Evolutionary conservation across 257 asterid genomes (phyloP), one percentile per base, ranked within the genome.

Genomic region (Solanum ossicruentum): DNA sequence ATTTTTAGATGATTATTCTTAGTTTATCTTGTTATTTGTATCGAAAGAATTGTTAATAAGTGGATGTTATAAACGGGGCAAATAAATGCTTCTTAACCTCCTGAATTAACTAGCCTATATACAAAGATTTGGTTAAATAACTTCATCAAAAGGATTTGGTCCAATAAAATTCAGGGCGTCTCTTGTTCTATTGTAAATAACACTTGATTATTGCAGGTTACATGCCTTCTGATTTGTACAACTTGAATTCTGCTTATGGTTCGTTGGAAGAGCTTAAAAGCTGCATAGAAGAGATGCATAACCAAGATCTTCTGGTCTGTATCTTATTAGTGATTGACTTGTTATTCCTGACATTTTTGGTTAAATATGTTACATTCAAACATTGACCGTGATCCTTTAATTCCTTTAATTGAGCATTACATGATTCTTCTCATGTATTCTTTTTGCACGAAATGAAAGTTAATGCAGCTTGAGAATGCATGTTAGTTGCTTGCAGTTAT

Each of bases 201-300:
- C 60, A 41, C 39, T 65, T 47, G 17, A 51, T 18, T 28, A 8
- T 36, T 86, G 85, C 91, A 88, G 92, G 92, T 83, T 89, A 89
- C 86, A 88, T 89, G 92, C 92, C 92, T 78, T 88, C 89, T 75
- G 92, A 89, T 84, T 88, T 89, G 67, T 89, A 89, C 87, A 89
- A 89, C 88, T 86, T 89, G 86, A 89, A 88, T 84, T 88, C 92
- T 60, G 89, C 88, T 43, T 88, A 85, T 80, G 91, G 91, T 71
- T 82, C 89, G 7, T 86, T 32, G 85, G 91, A 88, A 69, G 89
- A 88, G 85, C 85, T 88, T 63, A 88, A 85, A 75, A 2, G 67
- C 72, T 88, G 91, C 82, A 83, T 88, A 58, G 87, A 83, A 71
- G 91, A 88, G 82, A 88, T 88, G 88, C 91, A 88, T 80, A 79